Conservation (phyloP, 2,329 filamentous ascomycete genomes). For the Phaeosphaeriaceae sp. region DNA sequence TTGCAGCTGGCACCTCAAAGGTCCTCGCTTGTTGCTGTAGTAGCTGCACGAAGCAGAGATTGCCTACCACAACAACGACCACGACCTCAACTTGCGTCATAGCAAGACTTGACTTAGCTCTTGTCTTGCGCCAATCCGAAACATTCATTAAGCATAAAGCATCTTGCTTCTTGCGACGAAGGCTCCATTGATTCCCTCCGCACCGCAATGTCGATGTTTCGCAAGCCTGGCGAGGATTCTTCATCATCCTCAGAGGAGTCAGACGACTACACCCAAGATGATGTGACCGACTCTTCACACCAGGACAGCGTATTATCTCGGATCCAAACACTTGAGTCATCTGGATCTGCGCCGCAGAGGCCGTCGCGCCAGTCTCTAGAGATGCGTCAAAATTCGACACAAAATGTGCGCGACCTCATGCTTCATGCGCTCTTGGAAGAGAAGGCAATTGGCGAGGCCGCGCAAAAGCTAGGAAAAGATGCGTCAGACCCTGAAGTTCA, state of each 20-base stretch:
- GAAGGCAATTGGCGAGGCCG: conserved; percentile 49
- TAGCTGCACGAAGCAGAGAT: conserved; percentile 18
- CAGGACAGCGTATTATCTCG: conserved; percentile 32
- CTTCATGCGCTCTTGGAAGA: conserved; percentile 57
- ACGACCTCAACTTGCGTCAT: conserved; percentile 5
- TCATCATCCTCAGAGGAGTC: conserved; percentile 38
- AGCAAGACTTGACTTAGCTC: not conserved
- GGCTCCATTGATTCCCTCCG: not conserved
- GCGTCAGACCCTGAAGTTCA: conserved; percentile 46
- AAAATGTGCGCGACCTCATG: conserved; percentile 47
- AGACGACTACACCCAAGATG: conserved; percentile 27
- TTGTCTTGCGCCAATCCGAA: not conserved
- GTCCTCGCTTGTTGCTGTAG: conserved; percentile 26
- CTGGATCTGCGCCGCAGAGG: conserved; percentile 20
- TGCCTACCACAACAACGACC: conserved; percentile 12
- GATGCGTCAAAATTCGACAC: conserved; percentile 28
- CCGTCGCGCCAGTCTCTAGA: conserved; percentile 17
- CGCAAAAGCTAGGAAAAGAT: conserved; percentile 44
- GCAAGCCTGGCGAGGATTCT: conserved; percentile 41
- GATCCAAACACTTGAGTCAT: conserved; percentile 38
- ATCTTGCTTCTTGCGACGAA: not conserved
- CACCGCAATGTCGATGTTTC: conserved; percentile 43
- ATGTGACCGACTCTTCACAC: conserved; percentile 17
- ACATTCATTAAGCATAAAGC: not conserved
- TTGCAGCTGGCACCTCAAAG: conserved; percentile 27